These are phyloP conservation scores for Blattamonas nauphoetae DNA, from an alignment of 78 protist species.

Conservation along the genomic window DNA sequence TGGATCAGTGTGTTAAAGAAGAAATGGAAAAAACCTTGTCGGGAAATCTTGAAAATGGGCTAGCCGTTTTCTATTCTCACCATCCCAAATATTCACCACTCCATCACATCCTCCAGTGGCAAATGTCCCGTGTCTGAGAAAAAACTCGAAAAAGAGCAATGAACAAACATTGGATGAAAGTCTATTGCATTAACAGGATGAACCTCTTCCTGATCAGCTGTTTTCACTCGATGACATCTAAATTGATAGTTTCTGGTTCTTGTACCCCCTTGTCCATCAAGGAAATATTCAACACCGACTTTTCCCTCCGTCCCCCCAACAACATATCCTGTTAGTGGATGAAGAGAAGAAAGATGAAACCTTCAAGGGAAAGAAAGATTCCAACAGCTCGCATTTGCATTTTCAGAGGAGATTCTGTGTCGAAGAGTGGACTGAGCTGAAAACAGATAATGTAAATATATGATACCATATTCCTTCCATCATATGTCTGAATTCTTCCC, in stretches of 20 bases:
- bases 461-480: constrained; percentile 68
- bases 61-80: constrained; percentile 50
- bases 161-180: constrained; percentile 57
- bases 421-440: too few relatives aligned
- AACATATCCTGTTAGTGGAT: constrained; percentile 68
- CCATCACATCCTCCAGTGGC: constrained; percentile 93
- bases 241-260: constrained; percentile 68
- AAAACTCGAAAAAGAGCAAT: too few relatives aligned
- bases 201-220: constrained; percentile 42
- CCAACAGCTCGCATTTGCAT: too few relatives aligned
- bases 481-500: constrained; percentile 60
- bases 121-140: constrained; percentile 60
- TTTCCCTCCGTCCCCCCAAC: constrained; percentile 72
- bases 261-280: constrained; percentile 30
- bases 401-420: too few relatives aligned
- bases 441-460: constrained; percentile 40
- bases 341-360: too few relatives aligned
- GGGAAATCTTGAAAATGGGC: constrained; percentile 1
- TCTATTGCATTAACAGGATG: constrained; percentile 80
- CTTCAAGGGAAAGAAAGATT: too few relatives aligned
- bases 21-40: too few relatives aligned
- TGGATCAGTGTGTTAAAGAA: too few relatives aligned
- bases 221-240: constrained; percentile 55
- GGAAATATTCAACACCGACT: constrained; percentile 75
- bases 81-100: constrained; percentile 76